Percentiles rank a stretch among this genome's conserved stretches.
Evolutionary conservation across 176 grass and related monocot genomes (phyloP).

Genomic region (Ensete ventricosum): DNA sequence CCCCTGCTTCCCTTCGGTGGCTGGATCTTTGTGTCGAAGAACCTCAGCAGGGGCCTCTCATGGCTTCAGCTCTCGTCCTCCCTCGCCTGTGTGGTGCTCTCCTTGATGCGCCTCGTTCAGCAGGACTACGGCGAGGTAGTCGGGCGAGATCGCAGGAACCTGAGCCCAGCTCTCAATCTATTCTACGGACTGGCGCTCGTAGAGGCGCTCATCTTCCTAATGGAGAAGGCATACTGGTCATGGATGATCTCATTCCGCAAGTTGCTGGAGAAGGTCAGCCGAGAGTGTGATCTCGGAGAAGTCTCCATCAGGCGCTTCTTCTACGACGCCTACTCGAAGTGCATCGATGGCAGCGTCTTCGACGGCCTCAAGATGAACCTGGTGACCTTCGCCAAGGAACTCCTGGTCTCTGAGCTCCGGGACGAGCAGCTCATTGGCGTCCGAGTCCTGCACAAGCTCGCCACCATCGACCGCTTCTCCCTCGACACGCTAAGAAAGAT

Average conservation of each 20-base stretch:
- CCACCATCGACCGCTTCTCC: neutral
- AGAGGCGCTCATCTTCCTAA: slow-evolving; percentile 24
- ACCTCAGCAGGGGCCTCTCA: slow-evolving; percentile 17
- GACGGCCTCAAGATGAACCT: slow-evolving; percentile 24
- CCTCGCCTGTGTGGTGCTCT: slow-evolving; percentile 23
- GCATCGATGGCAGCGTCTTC: slow-evolving; percentile 23
- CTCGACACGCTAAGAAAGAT: slow-evolving; percentile 10
- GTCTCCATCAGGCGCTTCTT: slow-evolving; percentile 26
- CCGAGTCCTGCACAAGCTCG: slow-evolving; percentile 9
- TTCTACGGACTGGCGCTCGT: slow-evolving; percentile 25
- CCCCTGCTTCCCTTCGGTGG: slow-evolving; percentile 10
- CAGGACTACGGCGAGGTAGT: slow-evolving; percentile 14
- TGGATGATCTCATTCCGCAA: slow-evolving; percentile 15
- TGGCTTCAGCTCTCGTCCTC: slow-evolving; percentile 26
- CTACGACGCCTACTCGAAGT: slow-evolving; percentile 21
- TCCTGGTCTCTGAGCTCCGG: slow-evolving; percentile 6
- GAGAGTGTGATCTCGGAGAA: slow-evolving; percentile 11
- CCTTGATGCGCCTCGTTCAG: slow-evolving; percentile 10
- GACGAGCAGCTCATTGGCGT: neutral
- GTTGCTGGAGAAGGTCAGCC: slow-evolving; percentile 15
- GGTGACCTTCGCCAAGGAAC: slow-evolving; percentile 17
- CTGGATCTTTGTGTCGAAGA: slow-evolving; percentile 13
- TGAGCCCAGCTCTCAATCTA: slow-evolving; percentile 4
- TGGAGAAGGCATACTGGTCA: slow-evolving; percentile 23
- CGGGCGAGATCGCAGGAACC: neutral